Evolutionary conservation across 2,329 filamentous ascomycete species (phyloP).

Genomic region (Cercospora zeina): DNA sequence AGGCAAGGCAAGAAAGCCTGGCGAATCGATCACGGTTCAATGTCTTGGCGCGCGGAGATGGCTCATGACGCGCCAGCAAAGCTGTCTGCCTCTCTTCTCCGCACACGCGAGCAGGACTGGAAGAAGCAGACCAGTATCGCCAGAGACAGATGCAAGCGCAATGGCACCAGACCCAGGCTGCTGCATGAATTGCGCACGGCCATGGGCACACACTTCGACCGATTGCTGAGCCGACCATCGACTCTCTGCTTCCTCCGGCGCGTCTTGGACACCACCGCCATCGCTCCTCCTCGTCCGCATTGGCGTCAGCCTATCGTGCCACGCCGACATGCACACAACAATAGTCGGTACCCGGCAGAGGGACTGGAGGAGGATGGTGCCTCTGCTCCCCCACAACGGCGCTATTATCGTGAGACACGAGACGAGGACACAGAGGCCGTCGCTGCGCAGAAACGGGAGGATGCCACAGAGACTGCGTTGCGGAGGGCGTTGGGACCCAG

Average conservation of each 20-base stretch:
- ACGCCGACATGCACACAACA: neutral
- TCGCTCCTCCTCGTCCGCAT: neutral
- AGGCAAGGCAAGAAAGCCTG: neutral
- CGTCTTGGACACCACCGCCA: conserved; percentile 29
- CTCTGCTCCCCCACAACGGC: neutral
- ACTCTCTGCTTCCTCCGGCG: conserved; percentile 44
- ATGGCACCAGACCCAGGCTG: conserved; percentile 41
- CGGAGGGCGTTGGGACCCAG: conserved; percentile 19
- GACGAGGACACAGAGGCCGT: neutral
- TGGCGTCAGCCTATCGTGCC: neutral
- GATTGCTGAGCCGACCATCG: conserved; percentile 50
- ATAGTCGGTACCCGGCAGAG: neutral
- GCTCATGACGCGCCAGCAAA: neutral
- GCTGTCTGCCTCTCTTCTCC: neutral
- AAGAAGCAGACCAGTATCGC: neutral
- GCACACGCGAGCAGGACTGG: conserved; percentile 1
- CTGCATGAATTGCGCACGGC: conserved; percentile 30
- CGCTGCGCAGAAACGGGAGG: conserved; percentile 1
- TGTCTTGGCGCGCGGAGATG: conserved; percentile 3
- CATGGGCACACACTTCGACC: conserved; percentile 50
- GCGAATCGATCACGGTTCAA: neutral
- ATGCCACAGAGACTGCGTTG: conserved; percentile 21
- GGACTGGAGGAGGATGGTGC: neutral
- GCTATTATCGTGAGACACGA: conserved; percentile 7
- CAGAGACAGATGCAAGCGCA: conserved; percentile 29